Percentiles rank a stretch among this genome's conserved stretches.
Conservation (phyloP, 2,329 filamentous ascomycete species). For the Paecilomyces dactylethromorphus region DNA sequence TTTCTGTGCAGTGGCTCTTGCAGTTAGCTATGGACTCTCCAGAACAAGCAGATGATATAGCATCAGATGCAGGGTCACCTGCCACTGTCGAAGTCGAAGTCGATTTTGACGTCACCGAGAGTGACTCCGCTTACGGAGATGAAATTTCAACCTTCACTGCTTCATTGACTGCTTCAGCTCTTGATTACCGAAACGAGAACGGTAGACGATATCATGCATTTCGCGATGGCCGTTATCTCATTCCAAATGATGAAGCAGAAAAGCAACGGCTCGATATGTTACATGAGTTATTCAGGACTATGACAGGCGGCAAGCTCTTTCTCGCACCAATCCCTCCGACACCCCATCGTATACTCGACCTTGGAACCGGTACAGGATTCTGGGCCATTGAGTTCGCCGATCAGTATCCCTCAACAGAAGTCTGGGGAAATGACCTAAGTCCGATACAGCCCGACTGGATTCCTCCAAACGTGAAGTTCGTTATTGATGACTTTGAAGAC, state of each 20-base stretch:
- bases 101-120: background rate
- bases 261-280: slow-evolving; percentile 12
- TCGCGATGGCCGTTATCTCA: background rate
- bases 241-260: slow-evolving; percentile 14
- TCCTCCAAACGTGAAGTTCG: slow-evolving; percentile 50
- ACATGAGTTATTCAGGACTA: slow-evolving; percentile 8
- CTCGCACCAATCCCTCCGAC: slow-evolving; percentile 11
- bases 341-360: slow-evolving; percentile 10
- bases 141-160: background rate
- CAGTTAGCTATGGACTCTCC: background rate
- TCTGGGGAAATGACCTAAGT: slow-evolving; percentile 21
- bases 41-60: background rate
- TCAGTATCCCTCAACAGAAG: slow-evolving; percentile 16
- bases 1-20: background rate
- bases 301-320: slow-evolving; percentile 11
- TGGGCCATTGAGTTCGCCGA: slow-evolving; percentile 25
- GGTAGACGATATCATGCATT: background rate
- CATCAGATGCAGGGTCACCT: background rate
- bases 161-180: background rate
- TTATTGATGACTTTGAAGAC: slow-evolving; percentile 53
- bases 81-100: background rate
- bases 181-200: background rate
- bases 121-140: background rate
- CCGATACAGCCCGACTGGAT: slow-evolving; percentile 26
- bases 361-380: slow-evolving; percentile 15